A percentile compares a stretch with the other conserved stretches of the same genome.
Evolutionary conservation across 2,329 filamentous ascomycete species (phyloP).

Genomic region (Claviceps lovelessii): DNA sequence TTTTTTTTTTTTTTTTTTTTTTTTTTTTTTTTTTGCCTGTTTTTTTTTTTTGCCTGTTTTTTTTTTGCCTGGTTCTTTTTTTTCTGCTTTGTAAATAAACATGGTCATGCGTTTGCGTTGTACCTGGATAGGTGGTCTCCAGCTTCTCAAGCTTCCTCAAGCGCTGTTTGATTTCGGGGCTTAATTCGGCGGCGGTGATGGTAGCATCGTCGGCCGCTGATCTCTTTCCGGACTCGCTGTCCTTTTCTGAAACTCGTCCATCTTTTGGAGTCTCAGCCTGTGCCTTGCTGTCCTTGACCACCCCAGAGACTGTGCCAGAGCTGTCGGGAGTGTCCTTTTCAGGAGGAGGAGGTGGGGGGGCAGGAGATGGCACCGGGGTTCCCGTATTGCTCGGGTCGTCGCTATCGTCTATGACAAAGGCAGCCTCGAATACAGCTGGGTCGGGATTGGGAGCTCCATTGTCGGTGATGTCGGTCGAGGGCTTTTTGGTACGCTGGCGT

Average conservation of each 20-base stretch:
- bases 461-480: slow-evolving; percentile 22
- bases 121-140: slow-evolving; percentile 75
- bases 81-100: too few relatives aligned
- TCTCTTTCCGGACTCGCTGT: slow-evolving; percentile 8
- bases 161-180: slow-evolving; percentile 60
- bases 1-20: too few relatives aligned
- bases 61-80: too few relatives aligned
- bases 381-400: slow-evolving; percentile 49
- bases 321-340: slow-evolving; percentile 19
- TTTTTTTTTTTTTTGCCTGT: too few relatives aligned
- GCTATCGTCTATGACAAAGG: slow-evolving; percentile 76
- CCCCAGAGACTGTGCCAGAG: slow-evolving; percentile 6
- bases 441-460: slow-evolving; percentile 46
- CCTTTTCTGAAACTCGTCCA: slow-evolving; percentile 10
- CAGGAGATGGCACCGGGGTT: slow-evolving; percentile 37
- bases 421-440: slow-evolving; percentile 73
- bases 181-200: slow-evolving; percentile 37
- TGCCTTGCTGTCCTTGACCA: slow-evolving; percentile 8
- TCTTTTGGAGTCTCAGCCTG: slow-evolving; percentile 12
- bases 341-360: slow-evolving; percentile 4
- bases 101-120: slow-evolving; percentile 2
- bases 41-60: too few relatives aligned
- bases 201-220: slow-evolving; percentile 4
- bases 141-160: slow-evolving; percentile 81
- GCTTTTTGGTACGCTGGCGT: slow-evolving; percentile 26